Evolutionary conservation across 768 basidiomycete genomes (phyloP).

Genomic region (Inosperma sp.): DNA sequence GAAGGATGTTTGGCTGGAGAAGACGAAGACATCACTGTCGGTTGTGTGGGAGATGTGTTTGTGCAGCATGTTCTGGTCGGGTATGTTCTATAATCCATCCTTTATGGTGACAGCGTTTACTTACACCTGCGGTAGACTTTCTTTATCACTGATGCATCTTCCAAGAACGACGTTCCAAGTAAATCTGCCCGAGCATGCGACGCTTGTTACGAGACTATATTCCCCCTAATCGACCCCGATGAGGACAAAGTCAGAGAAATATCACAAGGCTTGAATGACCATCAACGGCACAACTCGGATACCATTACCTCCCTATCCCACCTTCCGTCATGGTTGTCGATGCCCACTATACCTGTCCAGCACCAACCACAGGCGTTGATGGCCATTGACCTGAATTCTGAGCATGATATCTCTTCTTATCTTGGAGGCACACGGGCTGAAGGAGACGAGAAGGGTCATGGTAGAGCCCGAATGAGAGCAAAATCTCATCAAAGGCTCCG

Average conservation of each 20-base stretch:
- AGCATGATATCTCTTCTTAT: slow-evolving; percentile 16
- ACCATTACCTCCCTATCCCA: slow-evolving; percentile 49
- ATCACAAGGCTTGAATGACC: neutral
- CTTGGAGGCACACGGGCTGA: neutral
- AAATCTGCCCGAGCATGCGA: slow-evolving; percentile 79
- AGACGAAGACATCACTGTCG: slow-evolving; percentile 82
- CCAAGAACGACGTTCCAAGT: slow-evolving; percentile 37
- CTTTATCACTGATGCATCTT: slow-evolving; percentile 59
- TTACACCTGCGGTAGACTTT: slow-evolving; percentile 55
- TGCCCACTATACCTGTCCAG: slow-evolving; percentile 44
- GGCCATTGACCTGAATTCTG: slow-evolving; percentile 38
- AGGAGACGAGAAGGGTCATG: slow-evolving; percentile 18
- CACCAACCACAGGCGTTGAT: slow-evolving; percentile 44
- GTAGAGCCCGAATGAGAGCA: slow-evolving; percentile 28
- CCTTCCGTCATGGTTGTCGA: slow-evolving; percentile 52
- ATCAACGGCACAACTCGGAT: slow-evolving; percentile 23
- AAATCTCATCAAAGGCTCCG: slow-evolving; percentile 45
- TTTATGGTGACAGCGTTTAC: neutral
- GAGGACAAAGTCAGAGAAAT: slow-evolving; percentile 9
- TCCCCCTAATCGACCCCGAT: slow-evolving; percentile 52
- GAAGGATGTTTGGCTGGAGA: slow-evolving; percentile 68
- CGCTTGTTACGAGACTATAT: slow-evolving; percentile 81
- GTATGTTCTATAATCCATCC: slow-evolving; percentile 36
- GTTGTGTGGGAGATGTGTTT: slow-evolving; percentile 82
- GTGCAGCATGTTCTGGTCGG: slow-evolving; percentile 75